These are phyloP conservation scores for Penstemon barbatus DNA, from an alignment of 257 asterid species.

Conservation along the genomic window DNA sequence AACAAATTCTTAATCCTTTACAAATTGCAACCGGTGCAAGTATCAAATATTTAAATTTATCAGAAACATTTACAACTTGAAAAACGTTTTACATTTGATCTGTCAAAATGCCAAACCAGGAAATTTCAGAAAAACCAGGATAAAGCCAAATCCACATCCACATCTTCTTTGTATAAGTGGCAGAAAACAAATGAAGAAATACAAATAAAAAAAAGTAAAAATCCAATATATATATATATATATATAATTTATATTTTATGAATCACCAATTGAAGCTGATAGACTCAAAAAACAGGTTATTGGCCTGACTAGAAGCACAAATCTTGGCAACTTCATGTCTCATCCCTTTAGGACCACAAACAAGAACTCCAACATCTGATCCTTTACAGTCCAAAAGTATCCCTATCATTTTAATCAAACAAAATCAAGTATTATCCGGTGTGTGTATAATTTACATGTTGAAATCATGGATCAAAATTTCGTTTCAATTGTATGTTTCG, in stretches of 20 bases:
- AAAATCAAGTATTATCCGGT: not conserved
- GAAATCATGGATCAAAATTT: too few relatives aligned
- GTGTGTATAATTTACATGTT: too few relatives aligned
- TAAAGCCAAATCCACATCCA: not conserved
- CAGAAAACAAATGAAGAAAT: too few relatives aligned
- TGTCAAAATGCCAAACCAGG: not conserved
- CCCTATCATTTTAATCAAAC: conserved; percentile 27
- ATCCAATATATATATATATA: too few relatives aligned
- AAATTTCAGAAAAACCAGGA: not conserved
- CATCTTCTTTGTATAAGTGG: not conserved
- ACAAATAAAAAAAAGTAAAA: too few relatives aligned
- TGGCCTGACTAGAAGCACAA: conserved; percentile 40
- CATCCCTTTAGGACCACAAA: conserved; percentile 44
- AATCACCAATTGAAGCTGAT: conserved; percentile 53
- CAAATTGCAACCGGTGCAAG: not conserved
- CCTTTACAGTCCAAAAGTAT: conserved; percentile 42
- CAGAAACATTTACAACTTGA: conserved; percentile 8
- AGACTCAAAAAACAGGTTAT: conserved; percentile 44
- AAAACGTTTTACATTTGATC: not conserved
- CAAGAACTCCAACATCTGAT: conserved; percentile 49
- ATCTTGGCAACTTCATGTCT: conserved; percentile 47
- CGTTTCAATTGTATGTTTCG: too few relatives aligned
- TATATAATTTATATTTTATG: not conserved
- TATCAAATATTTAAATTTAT: not conserved
- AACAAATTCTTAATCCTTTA: not conserved